Base-by-base conservation (phyloP, 306 rosid genomes). In the Fragaria nilgerrensis region DNA sequence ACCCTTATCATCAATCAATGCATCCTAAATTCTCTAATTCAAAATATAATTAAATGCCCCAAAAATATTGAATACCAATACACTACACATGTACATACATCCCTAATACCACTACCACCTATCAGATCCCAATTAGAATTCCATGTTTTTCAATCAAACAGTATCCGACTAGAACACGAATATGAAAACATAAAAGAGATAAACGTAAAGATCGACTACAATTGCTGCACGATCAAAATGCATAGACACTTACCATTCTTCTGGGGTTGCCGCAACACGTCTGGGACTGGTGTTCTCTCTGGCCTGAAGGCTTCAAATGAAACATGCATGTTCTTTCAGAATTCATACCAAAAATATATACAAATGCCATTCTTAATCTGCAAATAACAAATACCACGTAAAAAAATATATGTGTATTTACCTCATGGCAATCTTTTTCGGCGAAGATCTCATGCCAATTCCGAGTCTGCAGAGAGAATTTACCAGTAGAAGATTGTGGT, bases 391-490 rank as follows among this genome's bases (percentile, higher is more conserved):
- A 41, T 22, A 5, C 14, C 19, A 17, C 32, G 19, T 27, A 34
- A 64, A 34, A 34, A 12, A 12, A 1, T 23, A 27, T 27, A 59
- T 59, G 36, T 25, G 13, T 37, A 37, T 3, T 64, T 36, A 64
- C 69, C 69, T 64, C 69, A 64, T 64, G 69, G 44, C 45, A 17
- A 36, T 8, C 69, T 64, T 64, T 34, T 64, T 64, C 44, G 69
- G 69, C 0, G 69, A 64, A 34, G 44, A 64, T 64, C 78, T 74
- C 78, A 74, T 74, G 70, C 78, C 70, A 61, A 44, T 17, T 15
- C 25, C n/a, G 70, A 74, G 43, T 61, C 41, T 37, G 41, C 47
- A 10, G 70, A 61, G 70, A 74, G 44, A 74, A 59, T 66, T 37
- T 66, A 39, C 5, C 9, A 2, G 41, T 22, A 62, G 67, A 29